phyloP scores from a whole-genome alignment of 345 rosid genomes.

The Melastoma malabathricum region DNA sequence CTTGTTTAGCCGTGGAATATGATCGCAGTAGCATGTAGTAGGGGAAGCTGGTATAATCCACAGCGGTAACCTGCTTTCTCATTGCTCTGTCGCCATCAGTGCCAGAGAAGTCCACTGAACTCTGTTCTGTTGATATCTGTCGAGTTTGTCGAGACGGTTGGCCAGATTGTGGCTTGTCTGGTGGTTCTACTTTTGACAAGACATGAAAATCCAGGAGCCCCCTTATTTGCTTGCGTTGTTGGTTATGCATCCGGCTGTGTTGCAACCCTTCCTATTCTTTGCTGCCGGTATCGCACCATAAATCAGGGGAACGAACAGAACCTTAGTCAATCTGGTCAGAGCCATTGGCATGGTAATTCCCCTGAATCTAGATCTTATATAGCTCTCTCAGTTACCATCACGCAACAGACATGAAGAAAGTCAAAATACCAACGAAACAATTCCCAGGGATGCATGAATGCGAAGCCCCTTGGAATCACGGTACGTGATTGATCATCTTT shows the following conservation, averaged over 20 bases:
- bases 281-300: conserved; percentile 57
- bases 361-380: conserved; percentile 47
- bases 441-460: conserved; percentile 18
- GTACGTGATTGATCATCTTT: conserved; percentile 13
- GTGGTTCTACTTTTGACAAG: conserved; percentile 51
- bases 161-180: conserved; percentile 70
- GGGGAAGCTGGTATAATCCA: background rate
- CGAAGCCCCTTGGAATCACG: conserved; percentile 28
- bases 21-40: no score
- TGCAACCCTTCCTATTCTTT: conserved; percentile 68
- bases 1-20: no score
- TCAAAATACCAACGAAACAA: conserved; percentile 13
- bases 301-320: conserved; percentile 28
- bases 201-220: conserved; percentile 70
- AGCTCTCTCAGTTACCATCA: conserved; percentile 29
- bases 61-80: conserved; percentile 5
- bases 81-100: conserved; percentile 34
- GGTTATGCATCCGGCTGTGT: conserved; percentile 81
- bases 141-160: conserved; percentile 52
- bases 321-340: conserved; percentile 22
- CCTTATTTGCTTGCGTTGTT: conserved; percentile 64
- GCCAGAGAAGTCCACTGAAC: conserved; percentile 58
- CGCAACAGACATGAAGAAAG: conserved; percentile 43
- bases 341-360: conserved; percentile 23
- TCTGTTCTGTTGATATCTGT: conserved; percentile 76